Base-by-base conservation (phyloP, 768 basidiomycete species). In the Tylopilus felleus region DNA sequence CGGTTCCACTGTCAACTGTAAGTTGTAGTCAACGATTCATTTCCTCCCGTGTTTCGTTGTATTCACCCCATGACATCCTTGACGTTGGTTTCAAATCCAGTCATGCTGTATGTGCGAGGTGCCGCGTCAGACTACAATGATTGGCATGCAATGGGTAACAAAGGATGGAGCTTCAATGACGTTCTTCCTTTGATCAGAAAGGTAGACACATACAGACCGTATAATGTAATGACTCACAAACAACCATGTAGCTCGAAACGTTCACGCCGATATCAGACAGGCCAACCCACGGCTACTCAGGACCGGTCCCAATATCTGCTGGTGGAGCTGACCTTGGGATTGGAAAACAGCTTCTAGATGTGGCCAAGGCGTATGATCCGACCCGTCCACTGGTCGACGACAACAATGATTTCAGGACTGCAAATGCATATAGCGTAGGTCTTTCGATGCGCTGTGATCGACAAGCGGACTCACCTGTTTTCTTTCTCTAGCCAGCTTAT, bases 41-140 rank as follows among this genome's bases (percentile, higher is more conserved):
- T 35, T 17, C 14, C 14, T 2, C 33, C 13, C 13, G 16, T 17
- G 13, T 35, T 27, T 35, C 14, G 4, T 16, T 14, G 16, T 14
- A 4, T 16, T 6, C 12, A 16, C 6, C 33, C n/a, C n/a, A n/a
- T n/a, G n/a, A n/a, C n/a, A n/a, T n/a, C n/a, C n/a, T n/a, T n/a
- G n/a, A n/a, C n/a, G n/a, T n/a, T n/a, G n/a, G n/a, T n/a, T n/a
- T n/a, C n/a, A n/a, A n/a, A n/a, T n/a, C n/a, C 33, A 35, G 76
- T 70, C 60, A 74, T 75, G 63, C 73, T 81, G 74, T 86, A 85
- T 56, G 79, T 76, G 0, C 77, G 85, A 23, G 78, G 82, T 14
- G 67, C 80, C 13, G 79, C 81, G 1, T 85, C 83, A 0, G 86
- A 88, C 61, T 85, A 80, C 47, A 81, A 88, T 57, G 80, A 80